phyloP scores from a whole-genome alignment of 2,329 filamentous ascomycete genomes.

The Talaromyces sp. region DNA sequence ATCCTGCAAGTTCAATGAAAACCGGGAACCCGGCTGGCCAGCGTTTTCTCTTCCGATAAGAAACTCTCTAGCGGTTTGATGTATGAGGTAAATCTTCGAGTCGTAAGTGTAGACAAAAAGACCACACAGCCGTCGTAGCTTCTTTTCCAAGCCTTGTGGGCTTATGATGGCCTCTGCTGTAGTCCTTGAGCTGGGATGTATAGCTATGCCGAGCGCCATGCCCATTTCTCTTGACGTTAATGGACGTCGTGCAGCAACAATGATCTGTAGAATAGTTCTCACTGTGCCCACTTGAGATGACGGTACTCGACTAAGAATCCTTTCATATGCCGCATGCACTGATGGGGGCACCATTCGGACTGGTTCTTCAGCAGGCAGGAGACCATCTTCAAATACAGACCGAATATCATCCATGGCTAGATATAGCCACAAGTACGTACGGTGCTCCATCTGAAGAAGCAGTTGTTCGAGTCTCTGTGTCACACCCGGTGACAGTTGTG shows the following conservation, averaged over 20 bases:
- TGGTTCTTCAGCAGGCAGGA: slow-evolving; percentile 7
- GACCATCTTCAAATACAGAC: slow-evolving; percentile 7
- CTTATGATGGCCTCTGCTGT: neutral
- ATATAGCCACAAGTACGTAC: slow-evolving; percentile 25
- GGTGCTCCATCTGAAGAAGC: slow-evolving; percentile 19
- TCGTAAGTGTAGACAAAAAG: neutral
- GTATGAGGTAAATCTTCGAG: neutral
- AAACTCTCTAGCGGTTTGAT: neutral
- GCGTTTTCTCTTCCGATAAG: neutral
- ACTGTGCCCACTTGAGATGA: slow-evolving; percentile 1
- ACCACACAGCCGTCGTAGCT: neutral
- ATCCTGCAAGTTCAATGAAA: neutral
- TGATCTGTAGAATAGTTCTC: neutral
- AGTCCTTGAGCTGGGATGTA: neutral
- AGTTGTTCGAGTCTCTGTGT: slow-evolving; percentile 11
- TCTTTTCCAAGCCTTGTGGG: neutral
- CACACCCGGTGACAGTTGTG: slow-evolving; percentile 1
- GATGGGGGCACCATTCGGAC: slow-evolving; percentile 13
- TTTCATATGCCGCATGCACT: slow-evolving; percentile 17
- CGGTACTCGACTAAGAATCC: slow-evolving; percentile 13
- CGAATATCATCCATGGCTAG: slow-evolving; percentile 20
- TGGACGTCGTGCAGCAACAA: neutral
- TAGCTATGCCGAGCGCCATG: neutral
- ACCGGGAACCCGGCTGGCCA: neutral
- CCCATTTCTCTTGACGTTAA: neutral